Conservation (phyloP, 805 yeast genomes). For the Wickerhamiella occidentalis region DNA sequence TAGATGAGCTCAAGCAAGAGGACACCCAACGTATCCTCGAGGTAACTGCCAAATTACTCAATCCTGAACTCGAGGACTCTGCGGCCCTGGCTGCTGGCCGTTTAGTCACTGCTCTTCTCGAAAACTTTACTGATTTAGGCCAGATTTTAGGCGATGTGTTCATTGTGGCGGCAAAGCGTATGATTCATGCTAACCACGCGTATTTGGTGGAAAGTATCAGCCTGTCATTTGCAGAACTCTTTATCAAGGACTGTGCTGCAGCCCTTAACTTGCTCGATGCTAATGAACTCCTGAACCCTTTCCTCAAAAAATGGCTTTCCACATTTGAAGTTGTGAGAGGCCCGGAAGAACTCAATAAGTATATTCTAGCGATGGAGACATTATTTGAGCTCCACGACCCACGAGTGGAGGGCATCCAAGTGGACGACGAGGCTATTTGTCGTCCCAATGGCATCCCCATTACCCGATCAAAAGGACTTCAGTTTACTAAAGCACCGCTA, state of each 20-base stretch:
- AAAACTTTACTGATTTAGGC: conserved; percentile 35
- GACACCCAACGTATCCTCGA: conserved; percentile 36
- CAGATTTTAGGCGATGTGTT: conserved; percentile 43
- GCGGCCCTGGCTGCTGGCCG: conserved; percentile 73
- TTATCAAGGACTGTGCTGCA: conserved; percentile 47
- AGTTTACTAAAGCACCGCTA: conserved; percentile 54
- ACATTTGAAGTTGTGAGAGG: conserved; percentile 76
- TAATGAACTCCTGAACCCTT: conserved; percentile 38
- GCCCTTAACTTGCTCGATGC: conserved; percentile 47
- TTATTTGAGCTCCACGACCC: conserved; percentile 49
- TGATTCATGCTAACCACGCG: conserved; percentile 53
- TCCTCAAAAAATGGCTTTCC: conserved; percentile 71
- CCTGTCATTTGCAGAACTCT: conserved; percentile 61
- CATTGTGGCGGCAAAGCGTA: conserved; percentile 57
- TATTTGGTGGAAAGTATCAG: conserved; percentile 67
- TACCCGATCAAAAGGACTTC: conserved; percentile 67
- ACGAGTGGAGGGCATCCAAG: conserved; percentile 40
- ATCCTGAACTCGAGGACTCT: conserved; percentile 60
- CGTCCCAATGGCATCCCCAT: conserved; percentile 49
- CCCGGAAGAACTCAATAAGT: conserved; percentile 51
- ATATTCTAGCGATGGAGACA: conserved; percentile 57
- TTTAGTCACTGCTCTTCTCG: conserved; percentile 47
- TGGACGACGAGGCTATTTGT: conserved; percentile 40
- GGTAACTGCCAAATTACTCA: conserved; percentile 55
- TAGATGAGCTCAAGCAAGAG: conserved; percentile 11